phyloP scores from a whole-genome alignment of 1,139 yeast genomes.

The Hansenula lynferdii region DNA sequence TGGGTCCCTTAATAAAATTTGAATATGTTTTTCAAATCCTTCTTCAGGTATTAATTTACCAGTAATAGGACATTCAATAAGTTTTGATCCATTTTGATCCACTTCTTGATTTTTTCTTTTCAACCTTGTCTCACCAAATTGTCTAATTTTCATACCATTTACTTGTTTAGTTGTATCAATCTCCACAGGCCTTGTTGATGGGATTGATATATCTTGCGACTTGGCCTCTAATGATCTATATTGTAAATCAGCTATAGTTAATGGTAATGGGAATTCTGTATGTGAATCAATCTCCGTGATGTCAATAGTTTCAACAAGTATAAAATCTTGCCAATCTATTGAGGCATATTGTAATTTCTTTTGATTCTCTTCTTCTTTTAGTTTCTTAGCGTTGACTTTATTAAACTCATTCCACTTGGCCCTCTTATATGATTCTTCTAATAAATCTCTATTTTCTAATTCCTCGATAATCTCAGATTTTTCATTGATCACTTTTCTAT shows the following conservation, averaged over 20 bases:
- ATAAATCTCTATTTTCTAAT: no score
- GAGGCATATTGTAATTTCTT: slow-evolving; percentile 58
- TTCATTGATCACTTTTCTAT: slow-evolving; percentile 36
- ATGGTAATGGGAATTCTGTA: slow-evolving; percentile 56
- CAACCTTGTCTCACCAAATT: slow-evolving; percentile 66
- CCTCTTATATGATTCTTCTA: slow-evolving; percentile 47
- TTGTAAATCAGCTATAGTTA: slow-evolving; percentile 54
- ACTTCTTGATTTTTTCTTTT: slow-evolving; percentile 22
- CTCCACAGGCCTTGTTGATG: slow-evolving; percentile 6
- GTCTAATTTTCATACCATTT: slow-evolving; percentile 52
- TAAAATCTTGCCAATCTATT: slow-evolving; percentile 86
- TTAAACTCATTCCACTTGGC: slow-evolving; percentile 51
- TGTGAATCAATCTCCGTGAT: slow-evolving; percentile 65
- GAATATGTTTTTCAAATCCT: slow-evolving; percentile 69
- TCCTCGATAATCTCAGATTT: slow-evolving; percentile 17
- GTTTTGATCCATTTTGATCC: slow-evolving; percentile 27
- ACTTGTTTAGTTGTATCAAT: slow-evolving; percentile 2
- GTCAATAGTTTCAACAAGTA: slow-evolving; percentile 61
- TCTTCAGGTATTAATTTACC: slow-evolving; percentile 65
- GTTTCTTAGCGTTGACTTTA: slow-evolving; percentile 28
- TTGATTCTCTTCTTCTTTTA: slow-evolving; percentile 29
- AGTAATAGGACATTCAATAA: slow-evolving; percentile 70
- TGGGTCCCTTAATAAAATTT: slow-evolving; percentile 74
- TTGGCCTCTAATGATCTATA: slow-evolving; percentile 55
- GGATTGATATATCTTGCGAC: slow-evolving; percentile 18